phyloP scores from a whole-genome alignment of 176 grass and related monocot genomes.

The Musa beccarii region DNA sequence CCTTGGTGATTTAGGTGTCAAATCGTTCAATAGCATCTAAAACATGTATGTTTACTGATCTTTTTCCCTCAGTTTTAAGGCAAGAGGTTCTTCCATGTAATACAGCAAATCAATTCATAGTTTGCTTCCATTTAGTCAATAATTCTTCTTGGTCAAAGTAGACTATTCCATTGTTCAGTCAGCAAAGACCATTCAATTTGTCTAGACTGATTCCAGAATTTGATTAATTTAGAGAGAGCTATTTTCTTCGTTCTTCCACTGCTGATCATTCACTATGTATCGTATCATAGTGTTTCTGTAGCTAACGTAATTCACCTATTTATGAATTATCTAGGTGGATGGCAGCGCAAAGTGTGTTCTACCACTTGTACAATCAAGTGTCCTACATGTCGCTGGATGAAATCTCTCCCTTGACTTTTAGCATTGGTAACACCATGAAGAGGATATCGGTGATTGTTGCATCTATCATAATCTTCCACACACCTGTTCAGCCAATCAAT shows the following conservation, averaged over 20 bases:
- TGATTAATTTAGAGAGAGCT: too few relatives aligned
- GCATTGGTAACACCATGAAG: slow-evolving; percentile 97
- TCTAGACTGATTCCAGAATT: too few relatives aligned
- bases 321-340: slow-evolving; percentile 47
- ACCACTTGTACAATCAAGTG: slow-evolving; percentile 96
- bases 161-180: background rate
- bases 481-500: slow-evolving; percentile 79
- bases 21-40: too few relatives aligned
- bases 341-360: slow-evolving; percentile 92
- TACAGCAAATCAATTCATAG: background rate
- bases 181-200: too few relatives aligned
- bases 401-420: slow-evolving; percentile 91
- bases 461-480: slow-evolving; percentile 93
- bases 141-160: background rate
- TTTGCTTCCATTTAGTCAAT: background rate
- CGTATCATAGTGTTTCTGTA: background rate
- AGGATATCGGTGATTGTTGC: slow-evolving; percentile 85
- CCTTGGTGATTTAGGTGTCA: too few relatives aligned
- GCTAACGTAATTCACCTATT: background rate
- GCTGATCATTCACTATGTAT: background rate
- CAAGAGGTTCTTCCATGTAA: too few relatives aligned
- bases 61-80: too few relatives aligned
- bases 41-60: too few relatives aligned
- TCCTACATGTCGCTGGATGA: slow-evolving; percentile 96
- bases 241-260: too few relatives aligned